Percentiles rank a stretch among this genome's conserved stretches.
phyloP scores from a whole-genome alignment of 2,329 filamentous ascomycete genomes.

The Capronia epimyces region DNA sequence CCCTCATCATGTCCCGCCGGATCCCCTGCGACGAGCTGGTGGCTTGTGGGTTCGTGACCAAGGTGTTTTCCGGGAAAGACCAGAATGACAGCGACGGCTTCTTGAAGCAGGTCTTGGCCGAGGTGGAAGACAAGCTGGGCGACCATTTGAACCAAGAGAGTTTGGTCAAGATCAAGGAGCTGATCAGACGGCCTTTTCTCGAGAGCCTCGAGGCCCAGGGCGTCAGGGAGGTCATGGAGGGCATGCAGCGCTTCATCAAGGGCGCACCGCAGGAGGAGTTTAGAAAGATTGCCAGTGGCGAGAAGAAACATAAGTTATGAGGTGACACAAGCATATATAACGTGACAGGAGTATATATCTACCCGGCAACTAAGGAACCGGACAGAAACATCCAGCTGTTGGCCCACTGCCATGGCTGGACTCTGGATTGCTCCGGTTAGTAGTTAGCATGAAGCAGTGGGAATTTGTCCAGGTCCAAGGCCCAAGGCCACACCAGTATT shows the following conservation, averaged over 20 bases:
- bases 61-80: constrained; percentile 59
- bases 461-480: no score
- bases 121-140: constrained; percentile 77
- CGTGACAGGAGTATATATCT: background rate
- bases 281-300: constrained; percentile 70
- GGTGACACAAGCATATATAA: constrained; percentile 22
- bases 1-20: constrained; percentile 80
- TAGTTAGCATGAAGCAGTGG: no score
- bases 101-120: constrained; percentile 62
- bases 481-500: no score
- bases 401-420: no score
- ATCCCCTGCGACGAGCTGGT: constrained; percentile 70
- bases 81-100: constrained; percentile 65
- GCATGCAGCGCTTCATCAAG: constrained; percentile 70
- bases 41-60: constrained; percentile 76
- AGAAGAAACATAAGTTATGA: constrained; percentile 91
- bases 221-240: constrained; percentile 77
- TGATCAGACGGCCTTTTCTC: constrained; percentile 69
- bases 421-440: no score
- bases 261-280: constrained; percentile 89
- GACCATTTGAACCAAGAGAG: constrained; percentile 73
- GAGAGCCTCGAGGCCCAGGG: constrained; percentile 71
- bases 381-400: no score
- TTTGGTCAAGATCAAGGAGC: constrained; percentile 74
- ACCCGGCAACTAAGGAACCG: background rate